Percentiles rank a stretch among this genome's conserved stretches.
Evolutionary conservation across 2,329 filamentous ascomycete species (phyloP).

Genomic region (Drechslera avenae): DNA sequence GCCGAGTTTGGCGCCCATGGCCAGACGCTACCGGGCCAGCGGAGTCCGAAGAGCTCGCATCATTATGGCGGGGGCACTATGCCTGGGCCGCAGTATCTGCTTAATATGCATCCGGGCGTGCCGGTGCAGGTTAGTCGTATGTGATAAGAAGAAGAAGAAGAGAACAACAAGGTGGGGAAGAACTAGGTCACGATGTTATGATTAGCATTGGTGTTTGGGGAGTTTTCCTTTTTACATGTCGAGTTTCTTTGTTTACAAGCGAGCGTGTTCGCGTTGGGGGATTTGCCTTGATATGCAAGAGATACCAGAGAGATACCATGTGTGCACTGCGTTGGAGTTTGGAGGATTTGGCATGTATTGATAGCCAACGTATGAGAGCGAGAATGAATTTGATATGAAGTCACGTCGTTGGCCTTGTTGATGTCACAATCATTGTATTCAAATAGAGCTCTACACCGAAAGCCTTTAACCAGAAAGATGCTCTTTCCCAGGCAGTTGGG

Average conservation of each 20-base stretch:
- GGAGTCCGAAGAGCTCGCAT: background rate
- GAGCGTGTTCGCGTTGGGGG: background rate
- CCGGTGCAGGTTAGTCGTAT: conserved; percentile 34
- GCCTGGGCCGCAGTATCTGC: conserved; percentile 45
- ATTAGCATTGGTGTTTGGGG: conserved; percentile 5
- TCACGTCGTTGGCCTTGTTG: too few relatives aligned
- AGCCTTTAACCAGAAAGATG: too few relatives aligned
- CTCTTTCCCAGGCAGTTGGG: background rate
- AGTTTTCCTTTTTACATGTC: background rate
- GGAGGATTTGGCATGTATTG: too few relatives aligned
- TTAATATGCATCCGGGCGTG: conserved; percentile 48
- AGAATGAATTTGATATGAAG: too few relatives aligned
- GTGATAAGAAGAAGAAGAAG: background rate
- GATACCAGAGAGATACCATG: conserved; percentile 6
- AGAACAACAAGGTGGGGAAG: background rate
- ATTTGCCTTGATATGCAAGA: background rate
- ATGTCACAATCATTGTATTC: too few relatives aligned
- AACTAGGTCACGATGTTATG: background rate
- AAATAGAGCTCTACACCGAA: too few relatives aligned
- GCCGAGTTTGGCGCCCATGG: conserved; percentile 16
- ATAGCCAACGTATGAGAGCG: too few relatives aligned
- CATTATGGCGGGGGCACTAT: conserved; percentile 41
- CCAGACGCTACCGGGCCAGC: too few relatives aligned
- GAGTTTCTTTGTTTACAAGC: background rate
- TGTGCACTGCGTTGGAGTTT: background rate